Conservation (phyloP, 177 flowering plant genomes). For the Vitis hybrid region DNA sequence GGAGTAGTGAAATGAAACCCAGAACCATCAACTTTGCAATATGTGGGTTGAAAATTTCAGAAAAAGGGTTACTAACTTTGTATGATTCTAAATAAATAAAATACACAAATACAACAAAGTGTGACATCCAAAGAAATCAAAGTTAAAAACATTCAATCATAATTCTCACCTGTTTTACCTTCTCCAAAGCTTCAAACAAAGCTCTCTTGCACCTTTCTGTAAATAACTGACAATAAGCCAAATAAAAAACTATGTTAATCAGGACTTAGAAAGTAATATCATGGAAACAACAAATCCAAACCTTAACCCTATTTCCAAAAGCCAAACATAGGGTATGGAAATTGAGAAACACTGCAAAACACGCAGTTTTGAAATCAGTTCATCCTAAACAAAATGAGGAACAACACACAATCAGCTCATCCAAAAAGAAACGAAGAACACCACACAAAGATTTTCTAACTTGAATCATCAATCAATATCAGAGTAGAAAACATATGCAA, state of each 20-base stretch:
- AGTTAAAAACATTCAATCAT: not conserved
- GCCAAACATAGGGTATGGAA: no score
- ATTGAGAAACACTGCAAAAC: no score
- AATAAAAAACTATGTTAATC: not conserved
- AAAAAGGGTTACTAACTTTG: not conserved
- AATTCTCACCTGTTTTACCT: slow-evolving; percentile 33
- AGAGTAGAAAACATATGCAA: no score
- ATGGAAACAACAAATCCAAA: not conserved
- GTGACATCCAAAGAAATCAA: not conserved
- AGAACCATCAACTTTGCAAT: slow-evolving; percentile 90
- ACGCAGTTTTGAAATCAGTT: no score
- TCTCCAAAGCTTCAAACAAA: slow-evolving; percentile 59
- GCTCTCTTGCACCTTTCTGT: slow-evolving; percentile 45
- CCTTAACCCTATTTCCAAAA: no score
- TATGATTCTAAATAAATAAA: not conserved
- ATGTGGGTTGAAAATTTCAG: not conserved
- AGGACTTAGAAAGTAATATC: not conserved
- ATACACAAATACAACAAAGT: not conserved
- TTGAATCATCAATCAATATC: no score
- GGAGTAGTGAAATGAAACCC: slow-evolving; percentile 87
- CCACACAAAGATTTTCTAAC: no score
- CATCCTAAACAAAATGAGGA: no score
- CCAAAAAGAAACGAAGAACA: no score
- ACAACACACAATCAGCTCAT: no score
- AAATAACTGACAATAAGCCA: slow-evolving; percentile 37